These are phyloP conservation scores for Cucumis cinereus DNA, from an alignment of 306 rosid species.

Conservation along the genomic window DNA sequence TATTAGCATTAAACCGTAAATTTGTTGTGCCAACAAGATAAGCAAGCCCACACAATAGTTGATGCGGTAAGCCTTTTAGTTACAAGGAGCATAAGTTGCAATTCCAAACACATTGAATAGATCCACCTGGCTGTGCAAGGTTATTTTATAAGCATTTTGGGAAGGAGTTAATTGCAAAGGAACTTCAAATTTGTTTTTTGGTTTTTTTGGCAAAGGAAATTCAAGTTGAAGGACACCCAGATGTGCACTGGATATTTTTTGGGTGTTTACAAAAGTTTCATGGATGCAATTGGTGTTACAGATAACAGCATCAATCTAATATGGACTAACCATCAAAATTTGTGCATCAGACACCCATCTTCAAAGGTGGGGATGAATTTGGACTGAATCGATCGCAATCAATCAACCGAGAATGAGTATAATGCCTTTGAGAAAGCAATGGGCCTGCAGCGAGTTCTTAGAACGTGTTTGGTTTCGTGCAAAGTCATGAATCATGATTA, in stretches of 20 bases:
- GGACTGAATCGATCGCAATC: constrained; percentile 87
- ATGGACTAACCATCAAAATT: constrained; percentile 81
- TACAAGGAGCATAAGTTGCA: not conserved
- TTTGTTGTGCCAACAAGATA: not conserved
- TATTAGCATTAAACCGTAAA: not conserved
- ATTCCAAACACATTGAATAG: not conserved
- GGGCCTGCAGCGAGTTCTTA: constrained; percentile 79
- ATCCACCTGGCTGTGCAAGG: not conserved
- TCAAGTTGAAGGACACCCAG: constrained; percentile 55
- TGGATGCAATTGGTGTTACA: constrained; percentile 96
- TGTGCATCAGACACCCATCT: constrained; percentile 81
- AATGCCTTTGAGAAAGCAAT: constrained; percentile 78
- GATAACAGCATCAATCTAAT: constrained; percentile 89
- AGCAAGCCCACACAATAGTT: not conserved
- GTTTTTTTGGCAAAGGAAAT: constrained; percentile 59
- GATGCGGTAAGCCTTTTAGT: not conserved
- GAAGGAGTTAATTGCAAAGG: constrained; percentile 82
- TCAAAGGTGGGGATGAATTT: constrained; percentile 86
- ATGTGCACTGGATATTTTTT: constrained; percentile 60
- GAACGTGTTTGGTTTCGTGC: constrained; percentile 60
- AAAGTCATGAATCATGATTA: constrained; percentile 50
- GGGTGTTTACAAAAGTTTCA: constrained; percentile 84
- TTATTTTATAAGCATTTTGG: constrained; percentile 59
- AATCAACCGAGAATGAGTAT: constrained; percentile 72
- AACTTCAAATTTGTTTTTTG: constrained; percentile 22